phyloP scores from a whole-genome alignment of 768 basidiomycete genomes.

The Boletus bicolor region DNA sequence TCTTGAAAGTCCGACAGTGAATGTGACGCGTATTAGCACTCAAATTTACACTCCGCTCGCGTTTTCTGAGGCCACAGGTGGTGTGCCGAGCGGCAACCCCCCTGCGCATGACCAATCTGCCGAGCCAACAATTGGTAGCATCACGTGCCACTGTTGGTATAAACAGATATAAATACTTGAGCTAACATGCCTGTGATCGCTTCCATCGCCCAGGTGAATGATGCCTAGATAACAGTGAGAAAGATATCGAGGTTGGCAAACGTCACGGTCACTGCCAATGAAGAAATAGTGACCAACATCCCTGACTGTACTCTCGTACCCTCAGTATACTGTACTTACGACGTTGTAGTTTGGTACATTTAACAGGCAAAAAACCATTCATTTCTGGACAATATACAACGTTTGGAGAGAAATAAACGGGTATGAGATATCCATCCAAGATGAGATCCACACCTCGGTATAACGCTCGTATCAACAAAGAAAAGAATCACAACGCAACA shows the following conservation, averaged over 20 bases:
- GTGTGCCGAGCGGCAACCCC: no score
- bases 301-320: neutral
- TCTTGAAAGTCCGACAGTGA: no score
- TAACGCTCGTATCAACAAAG: neutral
- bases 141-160: neutral
- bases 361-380: neutral
- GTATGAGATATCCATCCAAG: neutral
- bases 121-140: no score
- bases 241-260: neutral
- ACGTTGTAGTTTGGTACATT: neutral
- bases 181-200: no score
- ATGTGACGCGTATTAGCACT: no score
- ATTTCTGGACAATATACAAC: conserved; percentile 3
- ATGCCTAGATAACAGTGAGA: neutral
- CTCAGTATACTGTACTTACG: neutral
- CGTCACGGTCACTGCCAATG: neutral
- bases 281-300: neutral
- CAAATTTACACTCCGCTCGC: no score
- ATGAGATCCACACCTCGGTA: neutral
- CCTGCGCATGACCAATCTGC: no score
- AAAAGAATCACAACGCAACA: neutral
- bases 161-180: neutral
- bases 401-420: neutral
- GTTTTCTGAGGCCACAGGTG: no score
- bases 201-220: no score